phyloP scores from a whole-genome alignment of 2,329 filamentous ascomycete genomes.

The Rosellinia necatrix region DNA sequence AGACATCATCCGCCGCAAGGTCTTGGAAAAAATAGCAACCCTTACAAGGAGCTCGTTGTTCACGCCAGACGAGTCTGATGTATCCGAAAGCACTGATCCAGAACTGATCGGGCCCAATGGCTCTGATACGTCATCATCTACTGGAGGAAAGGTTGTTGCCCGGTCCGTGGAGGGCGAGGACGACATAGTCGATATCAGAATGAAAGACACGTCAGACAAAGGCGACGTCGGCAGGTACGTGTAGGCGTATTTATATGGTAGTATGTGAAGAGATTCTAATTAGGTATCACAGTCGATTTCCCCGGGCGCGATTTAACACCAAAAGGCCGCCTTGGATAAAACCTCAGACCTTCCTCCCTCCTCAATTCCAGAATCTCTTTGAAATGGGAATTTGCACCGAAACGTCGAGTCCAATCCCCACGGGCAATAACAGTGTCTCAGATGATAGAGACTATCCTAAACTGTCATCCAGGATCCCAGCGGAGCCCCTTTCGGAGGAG shows the following conservation, averaged over 20 bases:
- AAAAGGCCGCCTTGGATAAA: constrained; percentile 58
- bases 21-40: constrained; percentile 75
- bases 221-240: constrained; percentile 40
- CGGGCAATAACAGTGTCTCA: constrained; percentile 69
- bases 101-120: constrained; percentile 71
- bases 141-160: constrained; percentile 68
- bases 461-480: constrained; percentile 52
- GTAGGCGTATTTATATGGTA: constrained; percentile 8
- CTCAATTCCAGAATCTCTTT: constrained; percentile 73
- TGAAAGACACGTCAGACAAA: constrained; percentile 65
- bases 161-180: constrained; percentile 87
- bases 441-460: constrained; percentile 63
- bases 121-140: constrained; percentile 64
- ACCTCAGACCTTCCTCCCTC: constrained; percentile 62
- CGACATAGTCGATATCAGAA: constrained; percentile 86
- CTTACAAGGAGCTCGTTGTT: constrained; percentile 75
- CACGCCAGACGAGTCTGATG: constrained; percentile 51
- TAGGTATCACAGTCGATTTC: constrained; percentile 41
- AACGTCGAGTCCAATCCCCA: constrained; percentile 64
- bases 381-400: constrained; percentile 70
- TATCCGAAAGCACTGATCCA: constrained; percentile 63
- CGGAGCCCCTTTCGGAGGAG: constrained; percentile 52
- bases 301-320: constrained; percentile 50
- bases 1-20: constrained; percentile 77
- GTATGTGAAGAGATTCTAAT: constrained; percentile 20